Base-by-base conservation (phyloP, 768 basidiomycete species). In the Filobasidium floriforme region DNA sequence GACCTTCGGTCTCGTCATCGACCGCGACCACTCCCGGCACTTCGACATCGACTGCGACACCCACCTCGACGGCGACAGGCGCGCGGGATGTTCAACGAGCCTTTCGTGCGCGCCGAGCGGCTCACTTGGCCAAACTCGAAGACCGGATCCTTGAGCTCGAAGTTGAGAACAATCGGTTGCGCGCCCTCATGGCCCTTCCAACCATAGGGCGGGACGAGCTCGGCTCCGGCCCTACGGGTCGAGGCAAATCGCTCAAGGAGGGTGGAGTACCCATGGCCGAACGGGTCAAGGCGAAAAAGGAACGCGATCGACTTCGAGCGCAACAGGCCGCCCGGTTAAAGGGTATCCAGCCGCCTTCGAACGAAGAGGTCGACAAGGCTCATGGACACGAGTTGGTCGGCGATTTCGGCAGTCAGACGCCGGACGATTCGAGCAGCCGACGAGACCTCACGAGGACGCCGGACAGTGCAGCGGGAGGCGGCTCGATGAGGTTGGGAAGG, bases 51-150 rank as follows among this genome's bases (percentile, higher is more conserved):
- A n/a, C n/a, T n/a, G n/a, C n/a, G n/a, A n/a, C n/a, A n/a, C n/a
- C n/a, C n/a, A 18, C 22, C 76, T 7, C 77, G 76, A 5, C 71
- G 18, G 32, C 54, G 15, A 14, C 54, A 57, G 54, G 79, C 12
- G 79, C 79, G 11, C 68, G 79, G 14, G 79, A 80, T 62, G 79
- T 80, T 18, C 79, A 80, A 66, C 71, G 79, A 29, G 79, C 79
- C 14, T 80, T 80, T 62, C 68, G 79, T 62, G 74, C 77, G 0
- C 70, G 79, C 24, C 70, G 79, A 44, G 79, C 79, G 0, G 77
- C 77, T 41, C 79, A 80, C 59, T 71, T 80, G 44, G 76, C 76
- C 2, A 73, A 74, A 9, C 65, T 80, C 18, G 79, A 80, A 73
- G 79, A 78, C 59, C 69, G 79, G 15, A 76, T 80, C 66, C 66